Conservation (phyloP, 2,329 filamentous ascomycete species). For the Colletotrichum chrysophilum region DNA sequence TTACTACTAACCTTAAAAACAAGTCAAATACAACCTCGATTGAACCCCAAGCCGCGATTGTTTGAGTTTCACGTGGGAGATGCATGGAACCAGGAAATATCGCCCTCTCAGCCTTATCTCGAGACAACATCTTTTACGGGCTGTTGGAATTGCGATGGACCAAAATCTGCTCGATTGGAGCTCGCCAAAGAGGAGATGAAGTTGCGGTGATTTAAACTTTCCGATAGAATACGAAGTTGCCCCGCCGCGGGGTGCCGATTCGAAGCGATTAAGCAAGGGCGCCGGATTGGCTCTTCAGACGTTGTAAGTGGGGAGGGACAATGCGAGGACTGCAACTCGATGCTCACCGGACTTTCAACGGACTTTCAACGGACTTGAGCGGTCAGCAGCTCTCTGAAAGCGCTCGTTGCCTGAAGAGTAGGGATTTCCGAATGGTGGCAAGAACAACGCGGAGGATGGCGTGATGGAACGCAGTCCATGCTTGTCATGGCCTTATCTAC, state of each 20-base stretch:
- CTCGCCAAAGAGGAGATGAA: background rate
- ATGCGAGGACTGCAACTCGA: background rate
- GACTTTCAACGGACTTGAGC: background rate
- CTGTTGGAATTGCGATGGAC: background rate
- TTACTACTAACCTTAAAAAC: background rate
- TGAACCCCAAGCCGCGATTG: background rate
- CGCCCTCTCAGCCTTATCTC: background rate
- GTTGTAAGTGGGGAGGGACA: background rate
- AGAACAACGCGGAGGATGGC: background rate
- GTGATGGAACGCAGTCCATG: background rate
- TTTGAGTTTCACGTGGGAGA: background rate
- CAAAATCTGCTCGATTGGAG: background rate
- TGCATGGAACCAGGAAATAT: accelerated
- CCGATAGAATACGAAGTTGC: background rate
- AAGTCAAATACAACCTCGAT: background rate
- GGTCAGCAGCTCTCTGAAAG: background rate
- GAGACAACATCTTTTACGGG: background rate
- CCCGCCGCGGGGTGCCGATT: background rate
- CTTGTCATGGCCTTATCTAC: background rate
- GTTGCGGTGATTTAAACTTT: background rate
- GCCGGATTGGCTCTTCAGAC: background rate
- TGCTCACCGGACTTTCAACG: background rate
- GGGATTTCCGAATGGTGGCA: background rate
- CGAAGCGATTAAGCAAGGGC: background rate
- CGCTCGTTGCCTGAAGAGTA: background rate